A percentile compares a stretch with the other conserved stretches of the same genome.
Conservation (phyloP, 2,329 filamentous ascomycete species). For the Didymella keratinophila region DNA sequence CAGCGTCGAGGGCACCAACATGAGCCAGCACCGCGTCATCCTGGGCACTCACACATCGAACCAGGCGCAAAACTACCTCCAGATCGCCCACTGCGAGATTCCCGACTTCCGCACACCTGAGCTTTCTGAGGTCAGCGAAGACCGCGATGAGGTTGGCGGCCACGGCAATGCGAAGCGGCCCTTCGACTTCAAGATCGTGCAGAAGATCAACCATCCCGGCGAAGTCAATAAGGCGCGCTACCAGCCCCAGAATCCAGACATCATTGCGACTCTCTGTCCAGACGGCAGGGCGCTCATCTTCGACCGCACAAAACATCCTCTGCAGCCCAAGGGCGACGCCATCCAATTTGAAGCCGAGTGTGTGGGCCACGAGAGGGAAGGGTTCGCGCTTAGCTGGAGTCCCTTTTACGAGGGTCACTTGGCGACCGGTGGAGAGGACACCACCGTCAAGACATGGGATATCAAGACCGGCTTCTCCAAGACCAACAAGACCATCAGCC, state of each 20-base stretch:
- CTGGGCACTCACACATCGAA: conserved; percentile 95
- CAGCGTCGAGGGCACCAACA: conserved; percentile 76
- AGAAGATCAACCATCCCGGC: conserved; percentile 94
- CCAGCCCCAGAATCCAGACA: conserved; percentile 95
- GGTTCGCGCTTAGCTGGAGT: conserved; percentile 93
- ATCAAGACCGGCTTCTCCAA: conserved; percentile 74
- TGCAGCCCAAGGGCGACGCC: conserved; percentile 68
- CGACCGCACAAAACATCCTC: conserved; percentile 92
- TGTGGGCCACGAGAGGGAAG: conserved; percentile 84
- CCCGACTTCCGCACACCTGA: conserved; percentile 79
- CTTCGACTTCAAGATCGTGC: conserved; percentile 89
- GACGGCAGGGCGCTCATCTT: conserved; percentile 91
- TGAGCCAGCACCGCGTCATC: conserved; percentile 85
- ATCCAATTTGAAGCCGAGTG: conserved; percentile 86
- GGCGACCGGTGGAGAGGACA: conserved; percentile 90
- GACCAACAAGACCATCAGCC: conserved; percentile 73
- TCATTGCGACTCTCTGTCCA: conserved; percentile 91
- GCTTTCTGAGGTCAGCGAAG: conserved; percentile 86
- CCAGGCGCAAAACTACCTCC: conserved; percentile 85
- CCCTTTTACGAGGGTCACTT: conserved; percentile 82
- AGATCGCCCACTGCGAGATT: conserved; percentile 93
- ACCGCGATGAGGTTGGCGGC: conserved; percentile 90
- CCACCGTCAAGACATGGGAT: conserved; percentile 92
- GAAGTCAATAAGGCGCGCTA: conserved; percentile 99
- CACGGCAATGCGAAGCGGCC: conserved; percentile 80